Base-by-base conservation (phyloP, 345 rosid genomes). In the Bruguiera sexangula region DNA sequence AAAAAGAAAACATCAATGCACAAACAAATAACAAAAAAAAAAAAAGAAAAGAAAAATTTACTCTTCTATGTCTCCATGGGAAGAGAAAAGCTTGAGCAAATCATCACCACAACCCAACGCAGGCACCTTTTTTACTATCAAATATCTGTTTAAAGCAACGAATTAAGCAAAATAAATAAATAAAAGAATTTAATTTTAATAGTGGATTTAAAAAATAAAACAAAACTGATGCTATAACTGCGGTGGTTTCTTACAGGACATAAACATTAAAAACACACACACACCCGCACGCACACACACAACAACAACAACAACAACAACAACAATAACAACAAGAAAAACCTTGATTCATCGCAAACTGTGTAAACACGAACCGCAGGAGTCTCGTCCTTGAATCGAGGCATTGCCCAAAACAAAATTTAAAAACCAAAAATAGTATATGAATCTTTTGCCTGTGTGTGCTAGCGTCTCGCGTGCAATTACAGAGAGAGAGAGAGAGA, bases 31-130 rank as follows among this genome's bases (percentile, higher is more conserved):
- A 24, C 24, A 24, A 24, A 24, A 43, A 8, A 48, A 31, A 26
- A 37, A 43, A 20, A 8, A 19, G 46, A 5, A 11, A 27, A 50
- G 20, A 61, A 21, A 18, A 3, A 77, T 82, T 76, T 67, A 94
- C 98, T 92, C 99, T 80, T 95, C 96, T 54, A 95, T 75, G 63
- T 86, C 93, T 68, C 97, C 97, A 52, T 88, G 88, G 32, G 90
- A 78, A 37, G 85, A 73, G 36, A 92, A 90, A 58, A 95, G 79
- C 59, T 75, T 89, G 83, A 79, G 46, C 81, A 95, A 79, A 70
- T 88, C 96, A n/a, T 87, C 89, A 30, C 96, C 96, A 56, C 97
- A 95, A 13, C 99, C 99, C 68, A 95, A 69, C n/a, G 96, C 86
- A 9, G 99, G 96, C 30, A 92, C 96, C 55, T 95, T 95, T 71